Evolutionary conservation across 2,329 filamentous ascomycete species (phyloP), one percentile per base, ranked within the genome.

Genomic region (Pyrenophora teres): DNA sequence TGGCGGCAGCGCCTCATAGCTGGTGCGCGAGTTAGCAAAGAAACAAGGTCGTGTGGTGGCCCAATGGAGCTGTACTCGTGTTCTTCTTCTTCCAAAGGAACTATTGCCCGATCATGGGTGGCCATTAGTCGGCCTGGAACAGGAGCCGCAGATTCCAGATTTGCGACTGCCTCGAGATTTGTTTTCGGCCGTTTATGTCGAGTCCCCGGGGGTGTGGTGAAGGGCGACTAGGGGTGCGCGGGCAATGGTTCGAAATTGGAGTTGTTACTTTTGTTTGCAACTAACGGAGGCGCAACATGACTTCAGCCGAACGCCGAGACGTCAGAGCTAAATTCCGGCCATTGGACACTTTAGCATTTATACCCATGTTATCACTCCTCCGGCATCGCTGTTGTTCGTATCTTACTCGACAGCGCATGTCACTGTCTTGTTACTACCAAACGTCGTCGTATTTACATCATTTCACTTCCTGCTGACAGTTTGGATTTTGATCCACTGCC

Each of bases 1-100:
- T 62, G 92, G 89, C 59, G 93, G 92, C 51, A 99, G 85, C 61
- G 88, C 87, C 83, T 97, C 93, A 83, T 97, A 97, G 78, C 85
- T 87, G 60, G 58, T 40, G 31, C 31, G 18, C 12, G 44, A 37
- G 59, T 73, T 52, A 73, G 69, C 56, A 45, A 59, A 30, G 39
- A 31, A 25, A 42, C n/a, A 51, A 51, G 9, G 8, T 33, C 48
- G 43, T 27, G 33, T 35, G 21, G 49, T 27, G 46, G 36, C 49
- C 40, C 35, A 27, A 43, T 59, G 56, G 54, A 62, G 64, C 54
- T 54, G 40, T 72, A 76, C 74, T 76, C 74, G 57, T 72, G 72
- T 63, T 75, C 74, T 62, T 74, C 72, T 63, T 73, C 72, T 63
- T 74, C 71, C 23, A 62, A 46, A 31, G 62, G 54, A 57, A 73